Conservation (phyloP, 257 asterid genomes). For the Eucommia ulmoides region DNA sequence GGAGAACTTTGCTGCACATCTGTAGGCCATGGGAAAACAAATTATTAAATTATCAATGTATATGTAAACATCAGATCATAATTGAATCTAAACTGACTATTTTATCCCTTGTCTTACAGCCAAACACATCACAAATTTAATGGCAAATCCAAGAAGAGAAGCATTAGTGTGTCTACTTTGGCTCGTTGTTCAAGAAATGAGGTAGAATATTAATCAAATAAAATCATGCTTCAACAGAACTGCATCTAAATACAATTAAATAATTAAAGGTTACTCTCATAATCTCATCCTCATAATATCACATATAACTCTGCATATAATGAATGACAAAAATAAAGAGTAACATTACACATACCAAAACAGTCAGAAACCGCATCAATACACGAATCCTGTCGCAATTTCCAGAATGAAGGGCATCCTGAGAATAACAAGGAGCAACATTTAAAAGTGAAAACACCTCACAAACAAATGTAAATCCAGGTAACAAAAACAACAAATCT, state of each 20-base stretch:
- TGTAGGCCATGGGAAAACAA: conserved; percentile 19
- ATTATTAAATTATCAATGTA: background rate
- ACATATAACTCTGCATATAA: too few relatives aligned
- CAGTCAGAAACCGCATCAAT: conserved; percentile 81
- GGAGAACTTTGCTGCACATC: conserved; percentile 99
- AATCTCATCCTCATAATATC: too few relatives aligned
- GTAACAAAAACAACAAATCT: too few relatives aligned
- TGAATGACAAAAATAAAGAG: too few relatives aligned
- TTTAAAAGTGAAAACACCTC: background rate
- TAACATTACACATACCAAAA: conserved; percentile 80
- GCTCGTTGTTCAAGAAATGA: too few relatives aligned
- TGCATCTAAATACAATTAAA: too few relatives aligned
- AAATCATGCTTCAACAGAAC: too few relatives aligned
- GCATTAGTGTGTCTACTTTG: too few relatives aligned
- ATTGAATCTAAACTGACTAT: background rate
- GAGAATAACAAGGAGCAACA: conserved; percentile 9
- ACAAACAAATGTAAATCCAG: background rate
- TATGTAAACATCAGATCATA: background rate
- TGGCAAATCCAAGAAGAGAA: background rate
- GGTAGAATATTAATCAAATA: too few relatives aligned
- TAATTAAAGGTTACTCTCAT: too few relatives aligned
- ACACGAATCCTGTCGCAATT: conserved; percentile 64
- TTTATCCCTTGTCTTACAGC: background rate
- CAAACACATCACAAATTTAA: background rate
- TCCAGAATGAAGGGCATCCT: conserved; percentile 74